Conservation (phyloP, 192 early-diverging fungal species). For the Dimargaris verticillata region DNA sequence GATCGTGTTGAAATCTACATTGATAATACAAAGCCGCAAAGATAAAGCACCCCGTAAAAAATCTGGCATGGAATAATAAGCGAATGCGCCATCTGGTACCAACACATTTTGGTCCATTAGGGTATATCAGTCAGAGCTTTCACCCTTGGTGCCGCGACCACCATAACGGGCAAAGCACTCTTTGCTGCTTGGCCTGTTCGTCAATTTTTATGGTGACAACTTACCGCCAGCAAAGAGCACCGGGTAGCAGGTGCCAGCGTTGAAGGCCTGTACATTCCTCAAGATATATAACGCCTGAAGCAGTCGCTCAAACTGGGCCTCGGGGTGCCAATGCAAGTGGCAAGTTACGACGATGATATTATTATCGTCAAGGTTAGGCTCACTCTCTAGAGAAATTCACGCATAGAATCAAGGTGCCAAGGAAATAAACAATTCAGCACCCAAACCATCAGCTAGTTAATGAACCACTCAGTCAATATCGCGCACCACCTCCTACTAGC, state of each 20-base stretch:
- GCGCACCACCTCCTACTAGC: background rate
- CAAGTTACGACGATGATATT: background rate
- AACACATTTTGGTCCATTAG: no score
- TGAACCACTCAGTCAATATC: background rate
- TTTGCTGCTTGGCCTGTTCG: no score
- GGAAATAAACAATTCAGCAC: background rate
- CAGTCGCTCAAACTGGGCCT: background rate
- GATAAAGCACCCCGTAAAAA: no score
- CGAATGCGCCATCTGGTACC: no score
- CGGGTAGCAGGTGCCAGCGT: background rate
- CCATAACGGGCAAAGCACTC: no score
- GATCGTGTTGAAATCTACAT: slow-evolving; percentile 3
- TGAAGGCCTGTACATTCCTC: background rate
- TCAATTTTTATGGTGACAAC: no score
- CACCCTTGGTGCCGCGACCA: no score
- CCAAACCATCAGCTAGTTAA: background rate
- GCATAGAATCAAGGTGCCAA: background rate
- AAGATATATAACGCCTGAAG: background rate
- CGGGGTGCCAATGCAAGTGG: slow-evolving; percentile 6
- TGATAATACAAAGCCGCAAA: no score
- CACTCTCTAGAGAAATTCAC: background rate
- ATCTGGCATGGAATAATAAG: no score
- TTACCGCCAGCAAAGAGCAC: background rate
- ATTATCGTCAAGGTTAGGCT: background rate
- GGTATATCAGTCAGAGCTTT: no score